phyloP scores from a whole-genome alignment of 495 filamentous ascomycete genomes.

The Sabuloglossum arenarium region DNA sequence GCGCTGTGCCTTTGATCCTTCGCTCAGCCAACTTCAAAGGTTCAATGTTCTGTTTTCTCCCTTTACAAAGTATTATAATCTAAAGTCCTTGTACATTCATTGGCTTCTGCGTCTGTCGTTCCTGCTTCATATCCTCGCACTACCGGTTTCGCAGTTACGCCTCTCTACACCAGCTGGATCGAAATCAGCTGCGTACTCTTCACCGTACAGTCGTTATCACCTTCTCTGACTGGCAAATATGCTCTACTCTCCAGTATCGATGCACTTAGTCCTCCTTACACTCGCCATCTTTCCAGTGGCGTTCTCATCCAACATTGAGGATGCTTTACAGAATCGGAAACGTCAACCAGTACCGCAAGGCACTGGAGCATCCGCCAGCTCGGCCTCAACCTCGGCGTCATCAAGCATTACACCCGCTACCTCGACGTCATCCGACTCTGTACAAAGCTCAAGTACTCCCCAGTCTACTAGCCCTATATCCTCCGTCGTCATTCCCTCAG shows the following conservation, averaged over 20 bases:
- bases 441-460: background rate
- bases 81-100: background rate
- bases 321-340: slow-evolving; percentile 1
- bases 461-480: background rate
- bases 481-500: background rate
- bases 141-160: no score
- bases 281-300: background rate
- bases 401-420: background rate
- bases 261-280: background rate
- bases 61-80: background rate
- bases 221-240: background rate
- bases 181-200: no score
- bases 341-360: background rate
- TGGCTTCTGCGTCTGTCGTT: background rate
- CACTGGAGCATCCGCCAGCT: slow-evolving; percentile 1
- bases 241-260: background rate
- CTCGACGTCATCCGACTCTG: background rate
- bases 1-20: no score
- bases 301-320: background rate
- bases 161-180: no score
- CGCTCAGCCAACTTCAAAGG: no score
- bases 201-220: no score
- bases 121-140: background rate
- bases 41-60: no score
- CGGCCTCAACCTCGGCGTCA: background rate